Base-by-base conservation (phyloP, 2,329 filamentous ascomycete genomes). In the Aspergillus sp. region DNA sequence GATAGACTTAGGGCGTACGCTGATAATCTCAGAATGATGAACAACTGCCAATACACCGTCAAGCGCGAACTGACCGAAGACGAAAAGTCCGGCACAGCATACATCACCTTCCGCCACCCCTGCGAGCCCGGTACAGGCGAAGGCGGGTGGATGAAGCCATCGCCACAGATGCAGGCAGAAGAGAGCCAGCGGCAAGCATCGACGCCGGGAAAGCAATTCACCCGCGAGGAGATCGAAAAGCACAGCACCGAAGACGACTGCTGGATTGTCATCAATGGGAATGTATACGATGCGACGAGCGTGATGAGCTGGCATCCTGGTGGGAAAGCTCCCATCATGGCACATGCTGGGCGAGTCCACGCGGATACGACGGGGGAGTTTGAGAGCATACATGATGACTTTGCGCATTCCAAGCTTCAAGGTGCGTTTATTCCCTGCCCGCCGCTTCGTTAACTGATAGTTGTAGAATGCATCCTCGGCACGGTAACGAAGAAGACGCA, bases 201-300 rank as follows among this genome's bases (percentile, higher is more conserved):
- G 2, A 74, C 77, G 0, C 82, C 83, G 0, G 72, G 81, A 63
- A 84, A 83, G 62, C 77, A 84, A 59, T 85, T 85, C 62, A 85
- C 82, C 0, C 72, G 82, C 3, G 73, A 84, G 54, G 83, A 85
- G 68, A 82, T 85, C 45, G 82, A 84, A 67, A 84, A 80, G 58
- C 83, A 85, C 62, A 74, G 78, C 34, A 77, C 66, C 5, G 76
- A 80, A 50, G 70, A 80, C 22, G 82, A 85, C 62, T 83, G 82
- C 65, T 85, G 83, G 83, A 76, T 85, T n/a, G 80, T 84, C 0
- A 74, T 85, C 3, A 80, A 84, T 59, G 79, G 77, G 7, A 84
- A 82, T 50, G 82, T 84, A 0, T 84, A 84, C 60, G 81, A 84
- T 66, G 79, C 76, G 0, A 84, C 82, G 4, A 77, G 74, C 51